Base-by-base conservation (phyloP, 2,329 filamentous ascomycete species). In the Sporothrix luriei region DNA sequence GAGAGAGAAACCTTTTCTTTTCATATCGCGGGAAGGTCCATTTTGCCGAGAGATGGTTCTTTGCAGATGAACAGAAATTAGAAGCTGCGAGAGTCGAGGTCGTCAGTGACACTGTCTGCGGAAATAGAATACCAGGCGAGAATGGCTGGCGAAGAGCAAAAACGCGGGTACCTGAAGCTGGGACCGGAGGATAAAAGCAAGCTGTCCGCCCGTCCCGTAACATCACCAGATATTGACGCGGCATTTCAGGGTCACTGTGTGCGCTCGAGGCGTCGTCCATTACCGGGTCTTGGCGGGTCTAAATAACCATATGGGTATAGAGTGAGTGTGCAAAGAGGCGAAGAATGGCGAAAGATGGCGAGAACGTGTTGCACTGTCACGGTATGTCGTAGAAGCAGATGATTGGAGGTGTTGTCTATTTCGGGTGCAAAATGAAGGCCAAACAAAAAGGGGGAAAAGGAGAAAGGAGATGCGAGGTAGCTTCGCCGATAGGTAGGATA, bases 121-220 rank as follows among this genome's bases (percentile, higher is more conserved):
- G 51, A 38, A 66, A 40, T 66, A 66, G 46, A 52, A 66, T 48
- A 52, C 14, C n/a, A 51, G 62, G 62, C 48, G 46, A 66, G 29
- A 29, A n/a, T 9, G 26, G 26, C 26, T n/a, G 4, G 46, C 9
- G 13, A n/a, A 66, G 11, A 21, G 33, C 33, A 38, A 40, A 10
- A 38, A 66, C 24, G 48, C 24, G 46, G 46, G 40, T 40, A 66
- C 46, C 26, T 29, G 62, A 66, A 38, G 29, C 46, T 66, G 46
- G 62, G 46, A 52, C 26, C 57, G 38, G 46, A 10, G 48, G 61
- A 49, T 2, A 33, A 24, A 16, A 49, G 21, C 6, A 43, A 21
- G 57, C 24, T 26, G 21, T 49, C 10, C 49, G 43, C 59, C 61
- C 43, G 43, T 49, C 38, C 40, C 43, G 21, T 43, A 61, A 13